Conservation (phyloP, 179 eudicot genomes). For the Beta macrorhiza region DNA sequence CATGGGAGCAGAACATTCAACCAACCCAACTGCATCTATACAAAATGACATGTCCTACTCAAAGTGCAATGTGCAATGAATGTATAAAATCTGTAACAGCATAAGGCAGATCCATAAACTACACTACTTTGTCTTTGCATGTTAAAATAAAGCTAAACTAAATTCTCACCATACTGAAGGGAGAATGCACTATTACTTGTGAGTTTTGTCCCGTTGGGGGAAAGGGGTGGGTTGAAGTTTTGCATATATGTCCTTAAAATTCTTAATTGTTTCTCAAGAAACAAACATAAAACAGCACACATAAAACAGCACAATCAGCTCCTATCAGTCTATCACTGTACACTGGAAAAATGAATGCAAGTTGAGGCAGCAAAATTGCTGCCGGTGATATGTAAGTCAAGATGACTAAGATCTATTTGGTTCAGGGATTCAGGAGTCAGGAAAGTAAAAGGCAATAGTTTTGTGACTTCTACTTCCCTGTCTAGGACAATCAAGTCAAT, state of each 20-base stretch:
- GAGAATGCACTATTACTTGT: conserved; percentile 9
- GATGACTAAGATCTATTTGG: not conserved
- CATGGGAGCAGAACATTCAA: not conserved
- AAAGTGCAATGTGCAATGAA: not conserved
- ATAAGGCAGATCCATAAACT: not conserved
- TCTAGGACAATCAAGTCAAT: not conserved
- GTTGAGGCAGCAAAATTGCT: not conserved
- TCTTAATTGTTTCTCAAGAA: not conserved
- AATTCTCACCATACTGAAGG: not conserved
- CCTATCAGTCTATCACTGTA: not conserved
- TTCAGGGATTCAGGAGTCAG: not conserved
- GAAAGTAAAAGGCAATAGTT: not conserved
- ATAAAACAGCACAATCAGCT: not conserved
- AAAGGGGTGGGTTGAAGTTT: not conserved
- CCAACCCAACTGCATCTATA: not conserved
- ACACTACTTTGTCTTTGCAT: not conserved
- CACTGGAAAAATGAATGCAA: not conserved
- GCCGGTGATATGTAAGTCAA: not conserved
- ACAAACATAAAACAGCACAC: not conserved
- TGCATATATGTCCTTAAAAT: not conserved
- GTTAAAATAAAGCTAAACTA: not conserved
- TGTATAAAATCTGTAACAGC: not conserved
- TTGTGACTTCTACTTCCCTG: not conserved
- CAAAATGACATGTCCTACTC: not conserved
- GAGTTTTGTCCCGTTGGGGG: not conserved